A percentile compares a stretch with the other conserved stretches of the same genome.
Evolutionary conservation across 176 grass and related monocot species (phyloP).

Genomic region (Oryza officinalis): DNA sequence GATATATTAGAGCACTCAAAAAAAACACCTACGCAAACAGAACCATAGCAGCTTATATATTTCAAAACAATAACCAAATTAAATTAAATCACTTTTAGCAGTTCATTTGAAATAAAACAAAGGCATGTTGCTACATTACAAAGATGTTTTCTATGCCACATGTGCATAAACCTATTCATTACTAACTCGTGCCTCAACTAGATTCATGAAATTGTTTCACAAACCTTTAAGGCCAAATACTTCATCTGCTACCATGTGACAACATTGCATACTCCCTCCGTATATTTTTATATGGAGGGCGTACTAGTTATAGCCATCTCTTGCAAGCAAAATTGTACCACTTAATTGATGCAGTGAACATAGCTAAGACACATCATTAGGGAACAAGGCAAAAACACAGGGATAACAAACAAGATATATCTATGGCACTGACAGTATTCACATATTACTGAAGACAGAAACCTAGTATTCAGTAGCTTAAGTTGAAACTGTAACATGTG

Average conservation of each 20-base stretch:
- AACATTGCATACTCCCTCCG: background rate
- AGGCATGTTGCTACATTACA: background rate
- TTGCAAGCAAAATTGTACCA: background rate
- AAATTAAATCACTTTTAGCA: conserved; percentile 11
- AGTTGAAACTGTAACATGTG: background rate
- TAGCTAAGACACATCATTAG: background rate
- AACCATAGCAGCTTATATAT: conserved; percentile 12
- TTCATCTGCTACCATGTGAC: background rate
- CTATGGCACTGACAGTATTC: background rate
- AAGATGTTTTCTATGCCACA: background rate
- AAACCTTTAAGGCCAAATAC: background rate
- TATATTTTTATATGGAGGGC: background rate
- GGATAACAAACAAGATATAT: background rate
- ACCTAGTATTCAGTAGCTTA: background rate
- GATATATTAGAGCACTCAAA: conserved; percentile 19
- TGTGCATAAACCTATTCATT: background rate
- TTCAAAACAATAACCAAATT: conserved; percentile 5
- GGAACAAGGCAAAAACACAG: background rate
- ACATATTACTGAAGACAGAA: background rate
- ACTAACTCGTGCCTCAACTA: background rate
- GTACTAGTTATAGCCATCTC: background rate
- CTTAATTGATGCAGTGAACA: background rate
- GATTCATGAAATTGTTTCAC: conserved; percentile 3
- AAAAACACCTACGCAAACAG: background rate
- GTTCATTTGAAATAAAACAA: conserved; percentile 1